phyloP scores from a whole-genome alignment of 2,329 filamentous ascomycete genomes.

The Juglanconis oblonga region DNA sequence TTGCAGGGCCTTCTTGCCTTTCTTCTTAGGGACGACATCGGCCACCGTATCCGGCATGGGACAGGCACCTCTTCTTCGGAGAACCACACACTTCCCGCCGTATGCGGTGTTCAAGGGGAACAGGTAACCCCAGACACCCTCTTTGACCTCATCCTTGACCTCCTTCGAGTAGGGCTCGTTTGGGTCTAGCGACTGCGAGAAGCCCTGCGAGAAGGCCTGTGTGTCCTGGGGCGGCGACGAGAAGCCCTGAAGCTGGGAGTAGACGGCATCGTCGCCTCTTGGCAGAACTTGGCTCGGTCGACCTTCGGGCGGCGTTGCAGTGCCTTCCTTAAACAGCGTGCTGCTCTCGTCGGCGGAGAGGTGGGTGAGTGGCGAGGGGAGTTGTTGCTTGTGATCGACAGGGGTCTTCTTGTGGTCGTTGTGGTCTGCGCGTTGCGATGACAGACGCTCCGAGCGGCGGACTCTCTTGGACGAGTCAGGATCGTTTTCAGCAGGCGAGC shows the following conservation, averaged over 20 bases:
- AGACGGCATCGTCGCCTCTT: conserved; percentile 40
- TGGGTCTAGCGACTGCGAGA: conserved; percentile 68
- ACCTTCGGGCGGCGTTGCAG: conserved; percentile 65
- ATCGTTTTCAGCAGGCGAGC: conserved; percentile 61
- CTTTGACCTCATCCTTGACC: conserved; percentile 75
- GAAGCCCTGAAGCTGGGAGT: conserved; percentile 39
- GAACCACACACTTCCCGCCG: conserved; percentile 62
- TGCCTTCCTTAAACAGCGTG: conserved; percentile 65
- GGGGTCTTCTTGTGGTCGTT: conserved; percentile 53
- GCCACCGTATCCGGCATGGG: conserved; percentile 51
- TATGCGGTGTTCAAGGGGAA: conserved; percentile 74
- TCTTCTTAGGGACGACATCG: conserved; percentile 37
- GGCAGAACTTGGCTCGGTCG: conserved; percentile 53
- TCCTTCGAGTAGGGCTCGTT: conserved; percentile 73
- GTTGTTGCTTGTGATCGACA: conserved; percentile 60
- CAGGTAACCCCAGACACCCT: conserved; percentile 95
- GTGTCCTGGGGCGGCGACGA: conserved; percentile 65
- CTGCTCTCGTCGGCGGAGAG: conserved; percentile 54
- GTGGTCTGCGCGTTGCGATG: conserved; percentile 39
- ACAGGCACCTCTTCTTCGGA: conserved; percentile 73
- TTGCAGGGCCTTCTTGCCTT: conserved; percentile 44
- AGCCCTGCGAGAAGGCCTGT: conserved; percentile 61
- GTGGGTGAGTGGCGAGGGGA: conserved; percentile 79
- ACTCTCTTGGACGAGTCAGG: conserved; percentile 73
- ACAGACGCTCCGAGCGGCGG: conserved; percentile 72